Percentiles rank a stretch among this genome's conserved stretches.
Evolutionary conservation across 148 eudicot genomes (phyloP).

Genomic region (Vaccinium corymbosum): DNA sequence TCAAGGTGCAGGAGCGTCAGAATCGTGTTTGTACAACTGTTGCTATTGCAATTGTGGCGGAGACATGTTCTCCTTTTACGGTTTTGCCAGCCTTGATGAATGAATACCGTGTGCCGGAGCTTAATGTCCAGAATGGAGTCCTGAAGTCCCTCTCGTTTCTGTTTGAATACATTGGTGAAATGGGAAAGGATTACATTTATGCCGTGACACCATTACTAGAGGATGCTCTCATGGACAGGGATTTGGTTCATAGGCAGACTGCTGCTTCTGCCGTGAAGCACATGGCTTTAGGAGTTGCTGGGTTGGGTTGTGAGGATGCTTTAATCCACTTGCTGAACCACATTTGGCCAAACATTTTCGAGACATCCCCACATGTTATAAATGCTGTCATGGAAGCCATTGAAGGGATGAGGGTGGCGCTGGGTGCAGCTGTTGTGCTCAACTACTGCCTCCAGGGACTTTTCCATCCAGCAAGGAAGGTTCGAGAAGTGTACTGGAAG

Average conservation of each 20-base stretch:
- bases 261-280: slow-evolving; percentile 99
- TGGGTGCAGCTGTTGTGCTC: slow-evolving; percentile 78
- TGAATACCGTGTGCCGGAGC: slow-evolving; percentile 94
- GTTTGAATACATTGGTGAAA: slow-evolving; percentile 90
- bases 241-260: slow-evolving; percentile 85
- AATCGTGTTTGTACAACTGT: slow-evolving; percentile 98
- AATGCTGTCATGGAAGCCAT: slow-evolving; percentile 94
- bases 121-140: slow-evolving; percentile 91
- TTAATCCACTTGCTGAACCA: slow-evolving; percentile 71
- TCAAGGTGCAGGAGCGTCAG: slow-evolving; percentile 94
- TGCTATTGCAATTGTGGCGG: slow-evolving; percentile 96
- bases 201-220: slow-evolving; percentile 91
- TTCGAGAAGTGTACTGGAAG: slow-evolving; percentile 95
- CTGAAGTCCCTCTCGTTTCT: slow-evolving; percentile 84
- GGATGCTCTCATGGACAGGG: slow-evolving; percentile 94
- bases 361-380: slow-evolving; percentile 92
- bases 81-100: slow-evolving; percentile 94
- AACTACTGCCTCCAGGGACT: slow-evolving; percentile 92
- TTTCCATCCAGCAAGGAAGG: slow-evolving; percentile 95
- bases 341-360: slow-evolving; percentile 93
- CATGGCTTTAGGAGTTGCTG: slow-evolving; percentile 94
- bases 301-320: slow-evolving; percentile 92
- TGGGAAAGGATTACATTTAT: slow-evolving; percentile 94
- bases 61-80: slow-evolving; percentile 94
- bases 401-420: slow-evolving; percentile 92